Evolutionary conservation across 768 basidiomycete genomes (phyloP), one percentile per base, ranked within the genome.

Genomic region (Pleurotus giganteus): DNA sequence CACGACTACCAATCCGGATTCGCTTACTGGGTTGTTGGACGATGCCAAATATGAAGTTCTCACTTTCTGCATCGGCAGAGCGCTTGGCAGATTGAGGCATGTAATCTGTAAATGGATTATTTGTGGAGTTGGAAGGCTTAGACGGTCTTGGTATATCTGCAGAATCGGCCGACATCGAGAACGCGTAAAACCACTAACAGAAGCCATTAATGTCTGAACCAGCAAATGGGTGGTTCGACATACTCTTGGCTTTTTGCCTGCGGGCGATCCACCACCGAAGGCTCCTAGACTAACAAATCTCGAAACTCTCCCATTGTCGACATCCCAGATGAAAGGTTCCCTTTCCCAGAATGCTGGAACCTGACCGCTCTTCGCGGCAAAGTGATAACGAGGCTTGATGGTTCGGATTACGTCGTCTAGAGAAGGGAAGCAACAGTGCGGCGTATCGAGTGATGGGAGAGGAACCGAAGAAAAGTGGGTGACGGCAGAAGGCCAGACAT

Each of bases 121-220:
- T 74, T 0, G 90, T 89, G 1, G 77, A 69, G 63, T 92, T 91
- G 0, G 77, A 63, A 13, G 90, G 89, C 4, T 64, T 76, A 17
- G 75, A 65, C 12, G 65, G 61, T 6, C 74, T 64, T 13, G 71
- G 68, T 9, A 65, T 69, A 23, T 68, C 60, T 4, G 74, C 62
- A 21, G 73, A 67, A 41, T 77, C 74, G 2, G 91, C 84, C 0
- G 82, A 70, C 49, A 99, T 89, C 23, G 83, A 86, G 69, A 98
- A 98, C 2, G 97, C 97, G 71, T 99, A 99, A 72, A 97, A 98
- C 89, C 93, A 98, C 95, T 98, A 61, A 47, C 51, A 11, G 42
- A 36, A 59, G 15, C 47, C 26, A 44, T 31, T 56, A 39, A 13
- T 3, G n/a, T 21, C 55, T 4, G 50, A 21, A 26, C 21, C 39